Base-by-base conservation (phyloP, 31 red algal species). In the Odonthalia washingtoniensis region DNA sequence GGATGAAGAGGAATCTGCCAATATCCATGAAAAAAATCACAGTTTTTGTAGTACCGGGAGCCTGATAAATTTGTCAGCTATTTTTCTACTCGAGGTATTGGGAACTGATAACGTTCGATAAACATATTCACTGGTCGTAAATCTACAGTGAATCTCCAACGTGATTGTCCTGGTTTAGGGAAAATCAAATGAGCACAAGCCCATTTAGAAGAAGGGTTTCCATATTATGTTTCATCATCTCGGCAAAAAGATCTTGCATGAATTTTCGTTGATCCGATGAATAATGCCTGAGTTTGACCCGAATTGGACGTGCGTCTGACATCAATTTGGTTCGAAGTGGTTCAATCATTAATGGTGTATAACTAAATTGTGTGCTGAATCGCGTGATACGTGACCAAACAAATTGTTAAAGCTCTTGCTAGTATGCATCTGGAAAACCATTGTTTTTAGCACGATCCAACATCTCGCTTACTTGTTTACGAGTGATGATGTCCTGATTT, bases 241-340 rank as follows among this genome's bases (percentile, higher is more conserved):
- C 52, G 14, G 52, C 14, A 24, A 24, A 14, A 24, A 61, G 24
- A 24, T 24, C 24, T 14, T 14, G 14, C 16, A 61, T 17, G 52
- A 61, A 61, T 14, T 61, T 61, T 61, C 24, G 52, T 61, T 61
- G 52, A 24, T 24, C 24, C 52, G 14, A 24, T 30, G 68, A 72
- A 72, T n/a, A 72, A 0, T 72, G 24, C n/a, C 0, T 0, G n/a
- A 72, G 68, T n/a, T n/a, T n/a, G n/a, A n/a, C n/a, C n/a, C n/a
- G n/a, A 72, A 72, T 72, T 21, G 68, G 68, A 28, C 68, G 68
- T 28, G 68, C 27, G 30, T 72, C 68, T 32, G 68, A 17, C 21
- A 16, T n/a, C 27, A 72, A 32, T 72, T 21, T 72, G 21, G 32
- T 72, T 32, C 32, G 0, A 21, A 72, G 32, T 72, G 68, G 68